phyloP scores from a whole-genome alignment of 192 early-diverging fungal species.

The Mortierella alpina region DNA sequence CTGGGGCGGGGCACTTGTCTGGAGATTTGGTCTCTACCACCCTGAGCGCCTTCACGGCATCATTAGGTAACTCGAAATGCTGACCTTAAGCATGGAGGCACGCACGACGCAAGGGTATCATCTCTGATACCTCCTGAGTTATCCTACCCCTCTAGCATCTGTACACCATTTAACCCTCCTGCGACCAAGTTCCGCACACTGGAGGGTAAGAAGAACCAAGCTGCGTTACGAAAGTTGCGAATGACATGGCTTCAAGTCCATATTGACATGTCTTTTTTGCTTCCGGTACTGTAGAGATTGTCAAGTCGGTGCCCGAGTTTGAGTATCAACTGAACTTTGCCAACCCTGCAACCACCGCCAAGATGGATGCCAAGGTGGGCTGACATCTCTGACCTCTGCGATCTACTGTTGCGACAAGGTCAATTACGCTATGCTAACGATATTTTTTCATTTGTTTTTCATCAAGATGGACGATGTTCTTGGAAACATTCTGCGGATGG shows the following conservation, averaged over 20 bases:
- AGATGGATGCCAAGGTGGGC: constrained; percentile 3
- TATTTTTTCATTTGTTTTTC: neutral
- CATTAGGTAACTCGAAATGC: constrained; percentile 29
- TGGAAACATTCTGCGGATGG: neutral
- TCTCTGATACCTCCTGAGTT: neutral
- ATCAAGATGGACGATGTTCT: neutral
- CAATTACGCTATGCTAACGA: neutral
- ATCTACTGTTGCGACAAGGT: neutral
- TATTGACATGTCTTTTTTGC: neutral
- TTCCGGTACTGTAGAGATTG: constrained; percentile 9
- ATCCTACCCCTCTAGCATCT: constrained; percentile 13
- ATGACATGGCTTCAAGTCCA: too few relatives aligned
- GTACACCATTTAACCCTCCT: constrained; percentile 41
- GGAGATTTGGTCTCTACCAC: constrained; percentile 44
- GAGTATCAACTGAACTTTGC: constrained; percentile 35
- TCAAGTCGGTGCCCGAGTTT: constrained; percentile 29
- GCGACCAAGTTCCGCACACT: neutral
- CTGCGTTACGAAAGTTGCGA: neutral
- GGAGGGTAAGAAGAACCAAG: constrained; percentile 14
- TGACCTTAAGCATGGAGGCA: neutral
- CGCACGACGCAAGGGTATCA: neutral
- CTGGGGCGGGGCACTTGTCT: constrained; percentile 51
- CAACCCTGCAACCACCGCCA: constrained; percentile 11
- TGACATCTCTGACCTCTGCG: neutral
- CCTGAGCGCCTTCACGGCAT: constrained; percentile 36